These are phyloP conservation scores for Juglanconis sp. DNA, from an alignment of 2,329 filamentous ascomycete genomes.

Conservation along the genomic window DNA sequence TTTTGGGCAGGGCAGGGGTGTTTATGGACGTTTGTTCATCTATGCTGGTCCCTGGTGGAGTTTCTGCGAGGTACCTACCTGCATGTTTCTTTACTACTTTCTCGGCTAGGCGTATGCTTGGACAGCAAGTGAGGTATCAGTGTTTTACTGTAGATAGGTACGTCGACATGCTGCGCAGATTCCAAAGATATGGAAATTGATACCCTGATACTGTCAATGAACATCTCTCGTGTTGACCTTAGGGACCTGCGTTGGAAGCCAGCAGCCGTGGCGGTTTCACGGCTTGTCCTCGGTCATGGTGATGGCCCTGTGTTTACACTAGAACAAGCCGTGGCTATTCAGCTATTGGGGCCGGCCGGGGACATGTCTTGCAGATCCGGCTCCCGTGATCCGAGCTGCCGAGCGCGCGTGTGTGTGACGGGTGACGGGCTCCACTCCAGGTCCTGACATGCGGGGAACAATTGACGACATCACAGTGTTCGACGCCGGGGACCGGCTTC, in stretches of 20 bases:
- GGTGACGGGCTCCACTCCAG: background rate
- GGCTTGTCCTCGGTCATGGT: background rate
- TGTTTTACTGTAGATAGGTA: background rate
- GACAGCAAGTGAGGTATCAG: too few relatives aligned
- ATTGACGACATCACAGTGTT: constrained; percentile 8
- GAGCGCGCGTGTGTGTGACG: background rate
- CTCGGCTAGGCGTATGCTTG: too few relatives aligned
- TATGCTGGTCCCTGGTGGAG: too few relatives aligned
- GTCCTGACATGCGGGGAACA: constrained; percentile 9
- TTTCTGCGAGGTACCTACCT: too few relatives aligned
- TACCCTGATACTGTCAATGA: background rate
- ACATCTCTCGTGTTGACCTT: background rate
- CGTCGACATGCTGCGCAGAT: too few relatives aligned
- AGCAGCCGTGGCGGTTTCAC: background rate
- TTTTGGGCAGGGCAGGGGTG: too few relatives aligned
- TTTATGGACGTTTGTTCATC: too few relatives aligned
- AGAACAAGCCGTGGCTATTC: background rate
- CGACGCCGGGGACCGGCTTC: too few relatives aligned
- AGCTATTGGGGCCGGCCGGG: too few relatives aligned
- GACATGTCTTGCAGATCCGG: background rate
- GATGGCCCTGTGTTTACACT: too few relatives aligned
- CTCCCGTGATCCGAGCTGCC: background rate
- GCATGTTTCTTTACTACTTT: too few relatives aligned
- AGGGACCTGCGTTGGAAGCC: too few relatives aligned
- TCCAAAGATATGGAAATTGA: background rate